Base-by-base conservation (phyloP, 495 filamentous ascomycete species). In the Astrocystis sublimbata region DNA sequence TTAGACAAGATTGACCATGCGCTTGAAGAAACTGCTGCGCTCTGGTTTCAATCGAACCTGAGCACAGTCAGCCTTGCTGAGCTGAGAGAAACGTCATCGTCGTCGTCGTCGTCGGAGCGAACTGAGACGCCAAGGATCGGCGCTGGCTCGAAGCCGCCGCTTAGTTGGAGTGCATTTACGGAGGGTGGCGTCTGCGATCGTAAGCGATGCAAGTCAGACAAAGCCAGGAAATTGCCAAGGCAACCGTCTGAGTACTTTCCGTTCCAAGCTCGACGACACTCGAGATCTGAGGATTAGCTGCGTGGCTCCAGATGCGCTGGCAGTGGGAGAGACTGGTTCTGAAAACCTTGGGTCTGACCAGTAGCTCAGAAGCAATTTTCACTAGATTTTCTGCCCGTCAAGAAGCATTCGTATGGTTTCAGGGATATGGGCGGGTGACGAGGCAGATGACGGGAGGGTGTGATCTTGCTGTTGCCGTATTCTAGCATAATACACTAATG, bases 71-170 rank as follows among this genome's bases (percentile, higher is more conserved):
- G 7, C 28, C 4, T 15, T 33, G 36, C 26, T 30, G 36, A 33
- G 7, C 45, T 6, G 23, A 36, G 23, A 23, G 23, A 49, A 42
- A 26, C 31, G 33, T 36, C 9, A 60, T n/a, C n/a, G n/a, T n/a
- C n/a, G n/a, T n/a, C n/a, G n/a, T n/a, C n/a, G n/a, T n/a, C n/a
- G n/a, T n/a, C n/a, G n/a, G 55, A 51, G 24, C 61, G 61, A 3
- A 4, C 21, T 2, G 23, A 55, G 1, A 52, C 62, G 12, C 69
- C 67, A 13, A 67, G 70, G 10, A 68, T 72, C n/a, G 30, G 53
- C 26, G 41, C 23, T 4, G 70, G 70, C 5, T 72, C 70, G 1
- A 66, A 62, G 30, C 70, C 70, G 35, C 70, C 68, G 17, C 65
- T 70, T 0, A 68, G 65, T 12, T 31, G 58, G 28, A 72, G 70